Conservation (phyloP, 2,329 filamentous ascomycete species). For the Clonostachys sp. region DNA sequence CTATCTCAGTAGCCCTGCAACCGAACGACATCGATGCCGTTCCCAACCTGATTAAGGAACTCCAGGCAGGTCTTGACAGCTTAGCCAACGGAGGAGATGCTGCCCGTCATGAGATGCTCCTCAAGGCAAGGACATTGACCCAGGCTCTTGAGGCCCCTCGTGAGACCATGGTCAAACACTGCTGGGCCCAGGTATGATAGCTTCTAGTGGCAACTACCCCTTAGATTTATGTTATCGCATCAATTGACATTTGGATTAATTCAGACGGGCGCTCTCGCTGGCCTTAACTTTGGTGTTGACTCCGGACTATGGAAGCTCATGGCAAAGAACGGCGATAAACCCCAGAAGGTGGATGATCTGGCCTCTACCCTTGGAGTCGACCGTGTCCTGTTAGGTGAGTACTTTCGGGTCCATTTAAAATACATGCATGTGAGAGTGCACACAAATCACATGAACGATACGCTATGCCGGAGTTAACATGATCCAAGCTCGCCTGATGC, state of each 20-base stretch:
- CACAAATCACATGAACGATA: too few species aligned
- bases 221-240: not conserved
- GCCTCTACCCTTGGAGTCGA: not conserved
- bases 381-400: not conserved
- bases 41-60: constrained; percentile 4
- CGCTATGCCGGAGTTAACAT: not conserved
- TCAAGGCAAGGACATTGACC: not conserved
- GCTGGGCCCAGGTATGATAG: not conserved
- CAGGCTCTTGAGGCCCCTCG: not conserved
- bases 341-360: not conserved
- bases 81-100: not conserved
- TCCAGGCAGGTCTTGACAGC: not conserved
- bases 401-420: not conserved
- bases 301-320: not conserved
- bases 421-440: too few species aligned
- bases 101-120: not conserved
- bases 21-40: constrained; percentile 9
- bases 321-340: not conserved
- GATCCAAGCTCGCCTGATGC: constrained; percentile 2
- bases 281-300: not conserved
- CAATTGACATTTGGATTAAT: not conserved
- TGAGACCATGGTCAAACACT: constrained; percentile 1
- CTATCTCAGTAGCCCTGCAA: constrained; percentile 7
- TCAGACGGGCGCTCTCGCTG: not conserved
- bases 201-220: not conserved